Evolutionary conservation across 2,329 filamentous ascomycete species (phyloP).

Genomic region (Alternaria sp.): DNA sequence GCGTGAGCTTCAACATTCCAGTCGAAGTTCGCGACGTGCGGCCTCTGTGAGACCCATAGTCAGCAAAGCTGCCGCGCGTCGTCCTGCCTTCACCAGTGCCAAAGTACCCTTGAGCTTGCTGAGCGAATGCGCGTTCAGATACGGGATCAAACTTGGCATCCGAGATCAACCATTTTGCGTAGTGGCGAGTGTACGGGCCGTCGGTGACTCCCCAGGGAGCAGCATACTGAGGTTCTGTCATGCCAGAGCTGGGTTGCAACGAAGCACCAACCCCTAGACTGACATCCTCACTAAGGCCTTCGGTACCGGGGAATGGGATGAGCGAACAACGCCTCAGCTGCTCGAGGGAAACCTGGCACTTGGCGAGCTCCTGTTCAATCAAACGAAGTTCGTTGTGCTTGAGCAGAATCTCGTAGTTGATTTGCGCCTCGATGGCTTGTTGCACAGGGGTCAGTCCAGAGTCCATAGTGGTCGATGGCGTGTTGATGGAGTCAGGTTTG

Average conservation of each 20-base stretch:
- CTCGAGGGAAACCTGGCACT: slow-evolving; percentile 91
- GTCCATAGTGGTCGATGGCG: slow-evolving; percentile 33
- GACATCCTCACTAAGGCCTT: slow-evolving; percentile 71
- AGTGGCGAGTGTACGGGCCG: slow-evolving; percentile 92
- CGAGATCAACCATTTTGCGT: slow-evolving; percentile 92
- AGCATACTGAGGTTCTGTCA: slow-evolving; percentile 75
- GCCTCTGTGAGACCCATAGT: slow-evolving; percentile 59
- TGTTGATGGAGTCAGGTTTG: slow-evolving; percentile 32
- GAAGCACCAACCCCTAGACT: slow-evolving; percentile 77
- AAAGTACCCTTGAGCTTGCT: slow-evolving; percentile 47
- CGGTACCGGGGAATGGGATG: slow-evolving; percentile 82
- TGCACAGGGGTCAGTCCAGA: slow-evolving; percentile 60
- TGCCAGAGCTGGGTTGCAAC: slow-evolving; percentile 66
- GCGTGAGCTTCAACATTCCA: slow-evolving; percentile 55
- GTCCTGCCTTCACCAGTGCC: slow-evolving; percentile 70
- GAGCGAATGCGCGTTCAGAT: slow-evolving; percentile 45
- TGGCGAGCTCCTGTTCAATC: slow-evolving; percentile 95
- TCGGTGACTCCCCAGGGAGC: slow-evolving; percentile 90
- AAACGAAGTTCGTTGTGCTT: slow-evolving; percentile 94
- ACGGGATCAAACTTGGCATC: slow-evolving; percentile 79
- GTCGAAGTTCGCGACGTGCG: slow-evolving; percentile 65
- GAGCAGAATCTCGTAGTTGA: slow-evolving; percentile 87
- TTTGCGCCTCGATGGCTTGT: slow-evolving; percentile 81
- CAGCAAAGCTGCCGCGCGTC: slow-evolving; percentile 76
- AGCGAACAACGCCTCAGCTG: slow-evolving; percentile 91